A percentile compares a stretch with the other conserved stretches of the same genome.
Evolutionary conservation across 345 rosid genomes (phyloP).

Genomic region (Raphanus raphanistrum): DNA sequence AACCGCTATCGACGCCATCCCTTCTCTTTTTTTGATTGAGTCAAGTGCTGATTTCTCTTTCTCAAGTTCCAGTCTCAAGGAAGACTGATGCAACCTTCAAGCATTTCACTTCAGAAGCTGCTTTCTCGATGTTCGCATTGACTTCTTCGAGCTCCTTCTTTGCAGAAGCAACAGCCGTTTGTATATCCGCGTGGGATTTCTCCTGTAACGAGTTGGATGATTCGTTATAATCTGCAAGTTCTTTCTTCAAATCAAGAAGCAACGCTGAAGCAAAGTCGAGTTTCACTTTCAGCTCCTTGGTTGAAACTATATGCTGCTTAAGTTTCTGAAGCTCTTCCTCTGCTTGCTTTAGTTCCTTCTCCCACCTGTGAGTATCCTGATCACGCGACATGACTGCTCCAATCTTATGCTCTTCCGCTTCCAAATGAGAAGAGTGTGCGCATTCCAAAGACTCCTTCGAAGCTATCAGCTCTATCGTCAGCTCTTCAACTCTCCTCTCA

Average conservation of each 20-base stretch:
- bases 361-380: conserved; percentile 80
- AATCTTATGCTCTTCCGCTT: conserved; percentile 86
- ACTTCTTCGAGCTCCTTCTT: conserved; percentile 84
- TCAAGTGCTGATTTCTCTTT: conserved; percentile 61
- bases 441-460: conserved; percentile 78
- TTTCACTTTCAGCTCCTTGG: conserved; percentile 72
- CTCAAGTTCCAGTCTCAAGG: conserved; percentile 69
- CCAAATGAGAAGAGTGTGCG: conserved; percentile 89
- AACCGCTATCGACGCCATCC: conserved; percentile 71
- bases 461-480: conserved; percentile 81
- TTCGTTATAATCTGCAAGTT: conserved; percentile 73
- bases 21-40: conserved; percentile 73
- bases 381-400: conserved; percentile 83
- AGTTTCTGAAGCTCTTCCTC: conserved; percentile 82
- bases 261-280: conserved; percentile 65
- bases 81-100: conserved; percentile 65
- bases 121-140: conserved; percentile 73
- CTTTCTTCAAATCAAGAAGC: conserved; percentile 76
- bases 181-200: conserved; percentile 50
- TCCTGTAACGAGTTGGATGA: conserved; percentile 47
- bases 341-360: conserved; percentile 78
- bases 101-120: conserved; percentile 63
- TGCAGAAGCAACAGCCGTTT: conserved; percentile 65
- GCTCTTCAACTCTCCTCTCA: conserved; percentile 87
- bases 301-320: conserved; percentile 61